Conservation (phyloP, 768 basidiomycete species). For the Phylloporus rhodoxanthus region DNA sequence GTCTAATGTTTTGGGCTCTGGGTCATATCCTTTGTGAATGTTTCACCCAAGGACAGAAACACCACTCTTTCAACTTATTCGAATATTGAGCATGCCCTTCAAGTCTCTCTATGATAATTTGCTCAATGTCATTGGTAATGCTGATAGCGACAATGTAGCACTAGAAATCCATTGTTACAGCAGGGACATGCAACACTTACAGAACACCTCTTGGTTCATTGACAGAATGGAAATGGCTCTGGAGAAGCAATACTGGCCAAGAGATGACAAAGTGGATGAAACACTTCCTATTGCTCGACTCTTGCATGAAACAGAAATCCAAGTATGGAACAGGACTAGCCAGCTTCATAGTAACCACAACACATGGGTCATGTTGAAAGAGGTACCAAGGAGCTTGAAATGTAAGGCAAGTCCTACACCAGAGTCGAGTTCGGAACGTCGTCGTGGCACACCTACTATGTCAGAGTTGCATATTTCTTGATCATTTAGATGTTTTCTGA, state of each 20-base stretch:
- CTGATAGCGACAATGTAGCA: too few species aligned
- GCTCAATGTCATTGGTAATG: too few species aligned
- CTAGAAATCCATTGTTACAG: neutral
- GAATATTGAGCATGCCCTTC: neutral
- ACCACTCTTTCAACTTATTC: neutral
- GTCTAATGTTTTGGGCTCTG: too few species aligned
- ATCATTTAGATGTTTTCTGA: too few species aligned
- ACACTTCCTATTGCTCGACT: neutral
- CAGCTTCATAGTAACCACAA: neutral
- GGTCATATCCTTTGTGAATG: too few species aligned
- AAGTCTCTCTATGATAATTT: neutral
- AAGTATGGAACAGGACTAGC: neutral
- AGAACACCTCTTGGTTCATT: neutral
- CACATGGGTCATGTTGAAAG: neutral
- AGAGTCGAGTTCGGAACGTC: neutral
- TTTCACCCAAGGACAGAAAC: neutral
- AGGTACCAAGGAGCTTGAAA: neutral
- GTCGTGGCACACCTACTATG: too few species aligned
- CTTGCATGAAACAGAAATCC: neutral
- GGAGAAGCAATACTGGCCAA: neutral
- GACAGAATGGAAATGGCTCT: neutral
- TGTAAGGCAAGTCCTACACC: neutral
- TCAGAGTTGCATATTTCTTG: too few species aligned
- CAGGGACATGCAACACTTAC: neutral
- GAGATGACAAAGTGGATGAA: neutral